Conservation (phyloP, 352 stramenopile species). For the Pythium periplocum region DNA sequence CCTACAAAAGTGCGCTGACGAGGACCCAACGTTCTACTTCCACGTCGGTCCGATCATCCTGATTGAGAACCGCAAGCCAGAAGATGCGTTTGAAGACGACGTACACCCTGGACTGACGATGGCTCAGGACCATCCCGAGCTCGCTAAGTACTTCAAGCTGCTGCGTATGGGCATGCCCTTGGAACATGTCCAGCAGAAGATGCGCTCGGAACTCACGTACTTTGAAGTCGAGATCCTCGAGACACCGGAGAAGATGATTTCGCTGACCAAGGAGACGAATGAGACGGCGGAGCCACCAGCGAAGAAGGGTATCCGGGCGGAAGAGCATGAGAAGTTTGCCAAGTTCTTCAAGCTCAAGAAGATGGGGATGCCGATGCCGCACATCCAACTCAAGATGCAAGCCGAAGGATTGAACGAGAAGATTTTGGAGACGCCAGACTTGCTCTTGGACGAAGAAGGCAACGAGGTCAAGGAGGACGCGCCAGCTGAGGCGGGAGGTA, state of each 20-base stretch:
- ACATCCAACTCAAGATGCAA: conserved; percentile 93
- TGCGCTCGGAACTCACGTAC: conserved; percentile 50
- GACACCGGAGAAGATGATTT: conserved; percentile 80
- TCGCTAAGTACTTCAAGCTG: conserved; percentile 79
- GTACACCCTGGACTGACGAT: conserved; percentile 33
- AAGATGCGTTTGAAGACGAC: conserved; percentile 22
- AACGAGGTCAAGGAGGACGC: conserved; percentile 39
- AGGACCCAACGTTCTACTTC: conserved; percentile 63
- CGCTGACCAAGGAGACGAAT: conserved; percentile 64
- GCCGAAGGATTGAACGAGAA: conserved; percentile 87
- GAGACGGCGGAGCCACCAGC: too few species aligned
- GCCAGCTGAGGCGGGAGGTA: conserved; percentile 20
- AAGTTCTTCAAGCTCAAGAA: conserved; percentile 96
- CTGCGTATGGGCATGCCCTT: conserved; percentile 76
- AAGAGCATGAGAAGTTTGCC: conserved; percentile 65
- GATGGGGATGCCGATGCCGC: conserved; percentile 91
- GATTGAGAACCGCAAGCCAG: conserved; percentile 59
- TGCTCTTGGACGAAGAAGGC: conserved; percentile 54
- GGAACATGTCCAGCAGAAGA: conserved; percentile 60
- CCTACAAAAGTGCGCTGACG: conserved; percentile 58
- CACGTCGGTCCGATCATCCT: conserved; percentile 70
- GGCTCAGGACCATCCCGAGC: conserved; percentile 58
- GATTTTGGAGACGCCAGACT: conserved; percentile 76
- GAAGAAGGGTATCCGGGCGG: conserved; percentile 38
- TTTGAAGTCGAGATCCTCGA: conserved; percentile 63